These are phyloP conservation scores for Neofusicoccum umdonicola DNA, from an alignment of 2,329 filamentous ascomycete species.

Conservation along the genomic window DNA sequence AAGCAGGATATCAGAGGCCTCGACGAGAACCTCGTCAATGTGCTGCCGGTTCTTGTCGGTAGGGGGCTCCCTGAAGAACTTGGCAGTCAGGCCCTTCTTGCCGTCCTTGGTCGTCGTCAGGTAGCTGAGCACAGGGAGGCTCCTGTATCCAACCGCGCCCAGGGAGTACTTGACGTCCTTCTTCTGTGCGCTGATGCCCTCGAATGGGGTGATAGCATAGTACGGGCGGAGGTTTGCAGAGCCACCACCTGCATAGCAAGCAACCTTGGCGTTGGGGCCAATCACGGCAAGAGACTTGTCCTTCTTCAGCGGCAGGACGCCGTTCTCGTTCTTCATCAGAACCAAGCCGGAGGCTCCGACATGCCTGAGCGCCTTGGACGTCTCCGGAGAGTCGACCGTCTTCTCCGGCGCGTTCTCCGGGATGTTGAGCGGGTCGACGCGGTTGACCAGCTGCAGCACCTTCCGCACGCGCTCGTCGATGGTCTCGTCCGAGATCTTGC, in stretches of 20 bases:
- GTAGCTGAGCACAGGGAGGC: slow-evolving; percentile 33
- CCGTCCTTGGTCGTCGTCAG: slow-evolving; percentile 12
- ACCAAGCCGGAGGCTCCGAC: slow-evolving; percentile 68
- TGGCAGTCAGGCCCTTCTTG: not conserved
- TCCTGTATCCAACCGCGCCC: slow-evolving; percentile 64
- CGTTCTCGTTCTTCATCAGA: slow-evolving; percentile 68
- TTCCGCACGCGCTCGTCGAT: slow-evolving; percentile 32
- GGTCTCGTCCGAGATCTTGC: slow-evolving; percentile 55
- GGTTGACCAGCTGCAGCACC: slow-evolving; percentile 64
- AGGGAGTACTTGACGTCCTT: slow-evolving; percentile 49
- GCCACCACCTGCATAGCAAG: slow-evolving; percentile 34
- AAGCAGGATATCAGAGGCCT: slow-evolving; percentile 16
- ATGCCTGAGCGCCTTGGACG: slow-evolving; percentile 60
- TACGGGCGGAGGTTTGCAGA: slow-evolving; percentile 30
- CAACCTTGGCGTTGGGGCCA: slow-evolving; percentile 65
- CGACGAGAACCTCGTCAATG: slow-evolving; percentile 16
- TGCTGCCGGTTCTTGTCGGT: slow-evolving; percentile 1
- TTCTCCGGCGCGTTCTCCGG: slow-evolving; percentile 56
- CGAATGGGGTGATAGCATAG: slow-evolving; percentile 29
- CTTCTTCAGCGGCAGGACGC: slow-evolving; percentile 63
- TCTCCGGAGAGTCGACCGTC: slow-evolving; percentile 57
- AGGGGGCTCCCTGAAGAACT: slow-evolving; percentile 17
- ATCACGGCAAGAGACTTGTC: slow-evolving; percentile 67
- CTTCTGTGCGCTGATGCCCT: slow-evolving; percentile 22
- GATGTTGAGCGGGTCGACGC: slow-evolving; percentile 59